phyloP scores from a whole-genome alignment of 176 grass and related monocot species.

The Musa troglodytarum region DNA sequence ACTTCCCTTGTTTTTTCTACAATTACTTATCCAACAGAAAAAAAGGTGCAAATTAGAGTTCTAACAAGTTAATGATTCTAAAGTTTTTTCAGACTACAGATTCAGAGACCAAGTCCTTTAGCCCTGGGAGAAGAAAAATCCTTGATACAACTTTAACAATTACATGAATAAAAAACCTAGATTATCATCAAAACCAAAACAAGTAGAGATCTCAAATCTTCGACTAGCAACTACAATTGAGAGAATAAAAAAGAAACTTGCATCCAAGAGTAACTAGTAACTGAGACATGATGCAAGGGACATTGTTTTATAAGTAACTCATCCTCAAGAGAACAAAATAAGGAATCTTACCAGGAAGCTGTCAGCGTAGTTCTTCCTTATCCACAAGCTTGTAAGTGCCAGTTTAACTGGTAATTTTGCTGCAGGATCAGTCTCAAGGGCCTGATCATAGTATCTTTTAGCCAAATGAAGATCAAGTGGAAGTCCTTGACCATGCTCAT shows the following conservation, averaged over 20 bases:
- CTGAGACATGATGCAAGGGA: not conserved
- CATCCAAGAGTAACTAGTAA: not conserved
- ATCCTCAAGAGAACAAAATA: not conserved
- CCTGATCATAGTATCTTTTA: conserved; percentile 99
- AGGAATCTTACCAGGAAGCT: conserved; percentile 5
- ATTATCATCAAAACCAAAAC: not conserved
- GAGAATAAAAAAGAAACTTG: not conserved
- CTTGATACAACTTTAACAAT: too few relatives aligned
- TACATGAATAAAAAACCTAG: too few relatives aligned
- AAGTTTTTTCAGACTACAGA: too few relatives aligned
- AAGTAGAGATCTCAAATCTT: not conserved
- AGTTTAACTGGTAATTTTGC: conserved; percentile 83
- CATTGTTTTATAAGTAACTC: not conserved
- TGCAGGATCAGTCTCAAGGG: conserved; percentile 59
- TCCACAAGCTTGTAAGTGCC: conserved; percentile 78
- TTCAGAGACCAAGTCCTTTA: too few relatives aligned
- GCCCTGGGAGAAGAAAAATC: too few relatives aligned
- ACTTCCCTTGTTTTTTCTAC: too few relatives aligned
- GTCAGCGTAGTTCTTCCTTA: conserved; percentile 72
- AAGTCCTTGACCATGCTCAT: conserved; percentile 97
- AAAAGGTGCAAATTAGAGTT: too few relatives aligned
- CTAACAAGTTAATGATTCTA: too few relatives aligned
- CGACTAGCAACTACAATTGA: not conserved
- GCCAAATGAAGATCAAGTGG: conserved; percentile 90
- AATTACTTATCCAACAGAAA: too few relatives aligned